Evolutionary conservation across 805 yeast species (phyloP).

Genomic region (Metschnikowia santaceciliae): DNA sequence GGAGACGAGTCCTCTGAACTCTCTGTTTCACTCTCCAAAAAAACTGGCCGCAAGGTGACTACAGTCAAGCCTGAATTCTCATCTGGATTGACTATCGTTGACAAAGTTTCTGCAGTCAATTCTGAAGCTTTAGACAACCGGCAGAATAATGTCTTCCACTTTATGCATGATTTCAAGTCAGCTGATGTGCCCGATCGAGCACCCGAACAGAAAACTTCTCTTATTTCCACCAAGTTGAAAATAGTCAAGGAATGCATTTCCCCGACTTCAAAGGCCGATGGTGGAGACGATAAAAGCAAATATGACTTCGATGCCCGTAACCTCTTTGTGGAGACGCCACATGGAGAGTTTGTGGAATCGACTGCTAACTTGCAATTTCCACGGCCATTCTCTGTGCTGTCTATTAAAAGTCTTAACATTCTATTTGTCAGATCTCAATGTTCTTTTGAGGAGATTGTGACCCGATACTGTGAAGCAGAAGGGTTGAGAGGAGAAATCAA

Average conservation of each 20-base stretch:
- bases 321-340: conserved; percentile 1
- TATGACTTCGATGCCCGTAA: background rate
- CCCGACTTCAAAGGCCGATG: background rate
- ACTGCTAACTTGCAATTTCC: conserved; percentile 24
- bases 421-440: conserved; percentile 28
- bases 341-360: background rate
- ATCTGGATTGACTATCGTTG: conserved; percentile 11
- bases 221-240: background rate
- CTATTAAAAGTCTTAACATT: conserved; percentile 32
- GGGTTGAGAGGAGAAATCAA: background rate
- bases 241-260: background rate
- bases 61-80: conserved; percentile 15
- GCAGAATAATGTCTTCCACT: conserved; percentile 2
- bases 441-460: conserved; percentile 23
- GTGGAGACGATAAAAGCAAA: background rate
- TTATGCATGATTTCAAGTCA: background rate
- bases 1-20: conserved; percentile 6
- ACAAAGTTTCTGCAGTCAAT: conserved; percentile 14
- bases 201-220: background rate
- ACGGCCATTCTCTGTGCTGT: conserved; percentile 28
- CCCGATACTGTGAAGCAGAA: conserved; percentile 19
- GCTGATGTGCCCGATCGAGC: background rate
- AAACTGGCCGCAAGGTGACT: conserved; percentile 3
- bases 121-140: conserved; percentile 5
- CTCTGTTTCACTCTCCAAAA: background rate